Evolutionary conservation across 306 rosid genomes (phyloP).

Genomic region (Acacia confusa): DNA sequence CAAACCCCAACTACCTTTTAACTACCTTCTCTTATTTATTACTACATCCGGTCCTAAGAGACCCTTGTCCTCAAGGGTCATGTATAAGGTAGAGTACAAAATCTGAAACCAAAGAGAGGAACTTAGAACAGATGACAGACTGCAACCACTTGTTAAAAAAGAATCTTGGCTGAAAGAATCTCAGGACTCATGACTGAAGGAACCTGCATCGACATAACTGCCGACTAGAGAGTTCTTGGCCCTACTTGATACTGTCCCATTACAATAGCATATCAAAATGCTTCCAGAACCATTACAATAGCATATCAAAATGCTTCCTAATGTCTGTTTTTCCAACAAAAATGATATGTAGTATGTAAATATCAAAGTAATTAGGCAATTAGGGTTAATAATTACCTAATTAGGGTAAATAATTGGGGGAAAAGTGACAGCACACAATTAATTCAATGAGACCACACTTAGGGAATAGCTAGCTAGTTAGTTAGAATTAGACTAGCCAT

Average conservation of each 20-base stretch:
- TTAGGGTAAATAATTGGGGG: no score
- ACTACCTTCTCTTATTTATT: neutral
- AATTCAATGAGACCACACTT: no score
- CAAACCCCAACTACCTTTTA: neutral
- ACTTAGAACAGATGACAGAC: neutral
- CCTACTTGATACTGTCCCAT: neutral
- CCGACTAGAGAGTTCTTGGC: neutral
- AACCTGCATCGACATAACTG: neutral
- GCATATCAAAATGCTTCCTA: neutral
- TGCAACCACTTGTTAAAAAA: neutral
- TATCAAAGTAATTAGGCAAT: no score
- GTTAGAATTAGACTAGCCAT: no score
- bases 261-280: neutral
- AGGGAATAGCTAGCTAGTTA: no score
- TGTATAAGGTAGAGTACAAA: neutral
- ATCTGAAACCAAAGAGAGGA: neutral
- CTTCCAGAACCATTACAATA: neutral
- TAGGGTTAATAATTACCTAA: no score
- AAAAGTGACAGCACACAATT: no score
- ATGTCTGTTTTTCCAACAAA: neutral
- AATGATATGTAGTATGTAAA: no score
- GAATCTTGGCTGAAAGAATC: neutral
- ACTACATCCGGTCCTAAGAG: neutral
- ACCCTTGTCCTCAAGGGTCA: neutral
- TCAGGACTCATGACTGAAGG: neutral